Percentiles rank a stretch among this genome's conserved stretches.
Conservation (phyloP, 2,329 filamentous ascomycete species). For the Juglanconis sp. region DNA sequence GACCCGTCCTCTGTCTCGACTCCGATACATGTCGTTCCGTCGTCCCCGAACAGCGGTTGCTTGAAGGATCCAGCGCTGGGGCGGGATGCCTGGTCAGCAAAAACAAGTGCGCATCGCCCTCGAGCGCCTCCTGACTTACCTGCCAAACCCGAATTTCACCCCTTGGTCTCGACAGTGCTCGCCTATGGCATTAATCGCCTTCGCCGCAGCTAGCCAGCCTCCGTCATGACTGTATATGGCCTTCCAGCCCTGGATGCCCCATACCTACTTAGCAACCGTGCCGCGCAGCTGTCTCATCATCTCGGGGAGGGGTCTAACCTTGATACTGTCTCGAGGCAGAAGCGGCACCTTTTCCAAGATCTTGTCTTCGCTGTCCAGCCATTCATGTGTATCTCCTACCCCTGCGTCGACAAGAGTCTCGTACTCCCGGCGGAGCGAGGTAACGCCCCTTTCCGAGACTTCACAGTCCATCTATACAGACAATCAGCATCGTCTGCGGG, state of each 20-base stretch:
- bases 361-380: conserved; percentile 41
- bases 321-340: conserved; percentile 36
- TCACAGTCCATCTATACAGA: conserved; percentile 29
- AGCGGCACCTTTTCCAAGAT: conserved; percentile 39
- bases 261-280: not conserved
- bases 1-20: conserved; percentile 39
- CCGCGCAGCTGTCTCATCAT: not conserved
- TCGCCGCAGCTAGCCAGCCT: conserved; percentile 45
- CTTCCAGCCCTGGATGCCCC: conserved; percentile 37
- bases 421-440: conserved; percentile 31
- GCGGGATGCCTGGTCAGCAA: not conserved
- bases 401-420: conserved; percentile 30
- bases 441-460: conserved; percentile 30
- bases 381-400: conserved; percentile 40
- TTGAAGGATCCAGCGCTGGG: conserved; percentile 40
- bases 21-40: conserved; percentile 34
- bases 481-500: not conserved
- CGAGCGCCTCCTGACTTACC: conserved; percentile 21
- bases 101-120: not conserved
- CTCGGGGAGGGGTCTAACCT: conserved; percentile 22
- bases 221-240: conserved; percentile 40
- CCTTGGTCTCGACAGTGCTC: conserved; percentile 33
- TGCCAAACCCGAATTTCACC: conserved; percentile 40
- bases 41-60: conserved; percentile 35
- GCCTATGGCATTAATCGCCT: conserved; percentile 45